Evolutionary conservation across 495 filamentous ascomycete species (phyloP), one percentile per base, ranked within the genome.

Genomic region (Annulohypoxylon moriforme): DNA sequence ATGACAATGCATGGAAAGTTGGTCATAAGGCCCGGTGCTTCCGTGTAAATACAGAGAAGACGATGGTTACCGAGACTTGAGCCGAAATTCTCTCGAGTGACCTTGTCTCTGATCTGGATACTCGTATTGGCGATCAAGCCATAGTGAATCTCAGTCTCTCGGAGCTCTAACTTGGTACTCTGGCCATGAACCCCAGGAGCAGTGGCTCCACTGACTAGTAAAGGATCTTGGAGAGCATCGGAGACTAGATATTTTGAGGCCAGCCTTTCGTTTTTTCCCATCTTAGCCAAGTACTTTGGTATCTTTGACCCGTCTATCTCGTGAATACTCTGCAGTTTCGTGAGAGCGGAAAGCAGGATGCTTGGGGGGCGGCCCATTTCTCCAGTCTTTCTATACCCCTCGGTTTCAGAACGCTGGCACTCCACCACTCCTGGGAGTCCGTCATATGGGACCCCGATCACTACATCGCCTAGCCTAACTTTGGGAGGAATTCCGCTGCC

Each of bases 401-500:
- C 40, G 40, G 14, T 44, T 44, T 44, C n/a, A n/a, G n/a, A n/a
- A n/a, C 40, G 40, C 14, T 44, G 10, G 10, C 81, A 82, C 38
- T 85, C 79, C 29, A 81, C 36, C 0, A 84, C 79, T 5, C 79
- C 83, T 4, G 58, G 42, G 5, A 31, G 36, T 5, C 20, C 16
- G 18, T 22, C 8, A 24, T 20, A 4, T 25, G 59, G 59, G 11
- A 74, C 76, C 6, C 82, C 78, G 18, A 85, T 74, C 4, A 83
- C 84, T 27, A 85, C 69, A 67, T 85, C 83, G 22, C 84, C 83
- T 3, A 86, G 79, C 8, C 78, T 78, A 5, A 87, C 78, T 61
- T 83, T 71, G 55, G 74, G 64, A 16, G 74, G 80, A 1, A 80
- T 76, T 8, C 82, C 84, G 24, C 81, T 82, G 10, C 79, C 84